Base-by-base conservation (phyloP, 345 rosid genomes). In the Reutealis trisperma region DNA sequence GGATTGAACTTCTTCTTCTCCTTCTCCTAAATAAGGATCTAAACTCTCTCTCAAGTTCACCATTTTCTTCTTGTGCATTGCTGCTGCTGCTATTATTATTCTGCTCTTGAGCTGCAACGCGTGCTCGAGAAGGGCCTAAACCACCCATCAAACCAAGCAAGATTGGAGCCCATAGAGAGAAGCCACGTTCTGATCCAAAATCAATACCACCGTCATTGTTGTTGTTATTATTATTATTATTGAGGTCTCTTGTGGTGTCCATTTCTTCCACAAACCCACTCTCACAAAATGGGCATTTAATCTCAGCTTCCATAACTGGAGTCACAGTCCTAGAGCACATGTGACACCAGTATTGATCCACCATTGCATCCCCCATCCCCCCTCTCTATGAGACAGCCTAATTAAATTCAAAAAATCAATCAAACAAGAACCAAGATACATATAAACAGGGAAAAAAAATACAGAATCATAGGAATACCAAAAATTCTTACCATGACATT, bases 301-400 rank as follows among this genome's bases (percentile, higher is more conserved):
- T 64, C 18, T 82, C 87, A 34, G 51, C 83, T 70, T 78, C 93
- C 47, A 66, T 67, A 3, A 70, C 45, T 14, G 90, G 93, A 65
- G 67, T 82, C 78, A 94, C 93, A 67, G 77, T 68, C 42, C 69
- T 89, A 51, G 83, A 83, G 70, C 91, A 92, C 79, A 85, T 66
- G 87, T 92, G 83, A 80, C 96, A 92, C 90, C 98, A 94, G 45
- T 81, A 89, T 19, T 77, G 84, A 63, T 82, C 75, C 16, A 79
- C 78, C 84, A 70, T 82, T 72, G 87, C 70, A 70, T 88, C 95
- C 80, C 82, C 93, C 95, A 91, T 89, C 77, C 76, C 68, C 71
- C 67, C 71, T 63, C 47, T 77, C 30, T 78, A 8, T 65, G 14
- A 42, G 71, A 61, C 74, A 77, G 45, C 74, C 63, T 77, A 51